Evolutionary conservation across 2,329 filamentous ascomycete genomes (phyloP).

Genomic region (Trichoderma arundinaceum): DNA sequence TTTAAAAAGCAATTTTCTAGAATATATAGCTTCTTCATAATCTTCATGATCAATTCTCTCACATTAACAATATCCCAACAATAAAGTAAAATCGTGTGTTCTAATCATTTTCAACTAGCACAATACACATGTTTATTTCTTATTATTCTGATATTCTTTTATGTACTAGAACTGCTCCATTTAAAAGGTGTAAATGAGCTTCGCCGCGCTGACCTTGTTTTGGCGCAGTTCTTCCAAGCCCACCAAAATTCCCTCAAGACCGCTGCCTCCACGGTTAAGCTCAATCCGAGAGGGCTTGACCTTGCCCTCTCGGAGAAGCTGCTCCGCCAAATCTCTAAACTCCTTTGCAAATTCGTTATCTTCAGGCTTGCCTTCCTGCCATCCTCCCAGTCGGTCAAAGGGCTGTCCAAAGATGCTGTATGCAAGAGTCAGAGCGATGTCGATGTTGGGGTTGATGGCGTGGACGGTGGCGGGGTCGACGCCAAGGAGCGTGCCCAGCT

Average conservation of each 20-base stretch:
- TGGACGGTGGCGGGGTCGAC: slow-evolving; percentile 40
- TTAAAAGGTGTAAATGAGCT: slow-evolving; percentile 28
- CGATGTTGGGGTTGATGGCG: slow-evolving; percentile 39
- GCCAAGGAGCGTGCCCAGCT: slow-evolving; percentile 50
- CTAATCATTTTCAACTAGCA: not conserved
- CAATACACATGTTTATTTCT: not conserved
- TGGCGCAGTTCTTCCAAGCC: slow-evolving; percentile 40
- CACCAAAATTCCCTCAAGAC: slow-evolving; percentile 37
- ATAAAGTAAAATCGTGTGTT: too few relatives aligned
- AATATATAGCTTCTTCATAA: not conserved
- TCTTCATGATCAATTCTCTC: too few relatives aligned
- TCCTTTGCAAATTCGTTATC: slow-evolving; percentile 46
- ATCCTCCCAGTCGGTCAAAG: slow-evolving; percentile 38
- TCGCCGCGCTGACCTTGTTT: slow-evolving; percentile 23
- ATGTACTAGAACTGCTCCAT: too few relatives aligned
- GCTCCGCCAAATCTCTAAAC: slow-evolving; percentile 45
- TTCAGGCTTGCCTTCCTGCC: slow-evolving; percentile 37
- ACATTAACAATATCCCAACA: too few relatives aligned
- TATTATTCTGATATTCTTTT: not conserved
- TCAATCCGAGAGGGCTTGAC: slow-evolving; percentile 45
- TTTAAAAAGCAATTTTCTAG: not conserved
- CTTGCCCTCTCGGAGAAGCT: slow-evolving; percentile 46
- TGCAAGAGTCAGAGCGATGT: slow-evolving; percentile 42
- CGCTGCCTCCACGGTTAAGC: slow-evolving; percentile 36
- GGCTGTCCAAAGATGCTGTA: slow-evolving; percentile 50